Percentiles rank a stretch among this genome's conserved stretches.
phyloP scores from a whole-genome alignment of 148 eudicot species.

The Fagopyrum tataricum region DNA sequence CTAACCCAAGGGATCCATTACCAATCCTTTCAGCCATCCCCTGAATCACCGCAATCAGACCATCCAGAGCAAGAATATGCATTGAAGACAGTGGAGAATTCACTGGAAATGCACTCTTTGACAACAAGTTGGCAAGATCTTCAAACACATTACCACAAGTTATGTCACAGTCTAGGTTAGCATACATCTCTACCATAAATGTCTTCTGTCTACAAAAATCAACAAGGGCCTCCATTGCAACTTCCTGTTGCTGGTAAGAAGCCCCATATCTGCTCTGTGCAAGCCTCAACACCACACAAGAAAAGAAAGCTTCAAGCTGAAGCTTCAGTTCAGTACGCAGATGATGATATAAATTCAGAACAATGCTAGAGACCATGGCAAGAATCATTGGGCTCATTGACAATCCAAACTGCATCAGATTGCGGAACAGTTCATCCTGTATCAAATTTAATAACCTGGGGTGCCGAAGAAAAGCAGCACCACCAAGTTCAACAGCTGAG shows the following conservation, averaged over 20 bases:
- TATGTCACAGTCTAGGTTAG: conserved; percentile 89
- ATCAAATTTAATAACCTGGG: conserved; percentile 63
- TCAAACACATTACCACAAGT: conserved; percentile 86
- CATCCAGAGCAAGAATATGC: conserved; percentile 91
- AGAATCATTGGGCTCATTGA: conserved; percentile 87
- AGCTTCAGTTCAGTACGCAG: conserved; percentile 63
- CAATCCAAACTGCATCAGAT: conserved; percentile 83
- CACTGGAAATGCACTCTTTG: conserved; percentile 94
- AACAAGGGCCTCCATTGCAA: conserved; percentile 96
- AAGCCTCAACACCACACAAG: conserved; percentile 71
- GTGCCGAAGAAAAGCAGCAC: conserved; percentile 59
- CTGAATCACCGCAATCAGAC: conserved; percentile 78
- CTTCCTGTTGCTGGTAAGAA: conserved; percentile 92
- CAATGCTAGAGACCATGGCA: conserved; percentile 88
- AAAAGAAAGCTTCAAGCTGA: conserved; percentile 87
- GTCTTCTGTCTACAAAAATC: conserved; percentile 89
- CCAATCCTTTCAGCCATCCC: conserved; percentile 90
- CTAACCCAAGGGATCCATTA: conserved; percentile 48
- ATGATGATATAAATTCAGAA: conserved; percentile 76
- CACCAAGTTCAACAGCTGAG: conserved; percentile 81
- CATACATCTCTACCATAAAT: conserved; percentile 84
- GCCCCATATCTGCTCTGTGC: conserved; percentile 85
- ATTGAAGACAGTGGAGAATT: conserved; percentile 76
- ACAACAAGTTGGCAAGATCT: conserved; percentile 79
- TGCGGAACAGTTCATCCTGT: conserved; percentile 79